Conservation (phyloP, 2,329 filamentous ascomycete genomes). For the Phoma sp. region DNA sequence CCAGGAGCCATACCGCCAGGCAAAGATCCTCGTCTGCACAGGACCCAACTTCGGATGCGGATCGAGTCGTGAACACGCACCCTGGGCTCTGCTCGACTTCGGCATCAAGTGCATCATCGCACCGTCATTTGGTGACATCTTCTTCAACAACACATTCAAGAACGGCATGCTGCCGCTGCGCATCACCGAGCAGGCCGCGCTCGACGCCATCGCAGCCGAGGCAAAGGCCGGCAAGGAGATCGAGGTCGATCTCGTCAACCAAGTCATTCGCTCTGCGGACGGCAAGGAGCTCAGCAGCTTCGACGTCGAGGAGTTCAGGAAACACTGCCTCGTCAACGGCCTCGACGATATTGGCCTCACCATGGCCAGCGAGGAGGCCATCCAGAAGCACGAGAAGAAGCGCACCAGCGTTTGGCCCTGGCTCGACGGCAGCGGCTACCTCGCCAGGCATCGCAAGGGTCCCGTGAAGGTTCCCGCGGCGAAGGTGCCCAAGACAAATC, state of each 20-base stretch:
- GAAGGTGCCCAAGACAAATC: constrained; percentile 86
- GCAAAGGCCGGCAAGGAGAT: constrained; percentile 82
- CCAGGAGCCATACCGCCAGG: constrained; percentile 79
- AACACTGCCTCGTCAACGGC: constrained; percentile 92
- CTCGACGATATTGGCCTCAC: constrained; percentile 96
- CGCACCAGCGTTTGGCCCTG: constrained; percentile 83
- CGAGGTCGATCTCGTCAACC: constrained; percentile 87
- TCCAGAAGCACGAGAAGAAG: constrained; percentile 79
- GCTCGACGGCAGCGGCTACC: constrained; percentile 86
- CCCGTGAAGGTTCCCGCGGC: constrained; percentile 69
- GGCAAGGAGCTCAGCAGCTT: constrained; percentile 80
- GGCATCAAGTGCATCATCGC: constrained; percentile 95
- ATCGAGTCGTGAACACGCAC: constrained; percentile 90
- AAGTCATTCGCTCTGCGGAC: constrained; percentile 77
- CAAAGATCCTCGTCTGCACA: constrained; percentile 91
- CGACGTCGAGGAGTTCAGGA: constrained; percentile 90
- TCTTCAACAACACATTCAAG: constrained; percentile 99
- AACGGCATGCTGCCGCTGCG: constrained; percentile 95
- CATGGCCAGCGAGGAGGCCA: constrained; percentile 91
- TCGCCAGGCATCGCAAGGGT: constrained; percentile 64
- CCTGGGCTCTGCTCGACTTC: constrained; percentile 96
- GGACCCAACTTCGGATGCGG: constrained; percentile 97
- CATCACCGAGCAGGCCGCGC: constrained; percentile 70
- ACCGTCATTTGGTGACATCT: constrained; percentile 88
- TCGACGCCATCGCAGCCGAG: constrained; percentile 77